Evolutionary conservation across 306 rosid species (phyloP).

Genomic region (Luffa aegyptiaca): DNA sequence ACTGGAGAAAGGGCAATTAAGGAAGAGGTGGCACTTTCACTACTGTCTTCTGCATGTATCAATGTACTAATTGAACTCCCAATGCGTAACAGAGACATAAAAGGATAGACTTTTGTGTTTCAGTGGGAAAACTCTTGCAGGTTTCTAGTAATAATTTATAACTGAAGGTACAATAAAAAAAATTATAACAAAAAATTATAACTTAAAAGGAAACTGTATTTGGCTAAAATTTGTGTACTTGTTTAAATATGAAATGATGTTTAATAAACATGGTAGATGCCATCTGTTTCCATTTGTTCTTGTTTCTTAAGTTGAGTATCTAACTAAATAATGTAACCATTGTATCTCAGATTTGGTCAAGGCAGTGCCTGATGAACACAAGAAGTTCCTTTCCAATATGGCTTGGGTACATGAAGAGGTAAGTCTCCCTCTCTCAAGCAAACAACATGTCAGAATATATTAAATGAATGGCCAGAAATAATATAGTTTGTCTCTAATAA

Average conservation of each 20-base stretch:
- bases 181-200: too few species aligned
- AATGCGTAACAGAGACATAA: neutral
- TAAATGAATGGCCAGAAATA: neutral
- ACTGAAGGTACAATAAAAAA: neutral
- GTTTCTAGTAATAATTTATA: neutral
- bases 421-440: slow-evolving; percentile 4
- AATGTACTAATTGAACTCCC: neutral
- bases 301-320: neutral
- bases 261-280: neutral
- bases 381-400: slow-evolving; percentile 75
- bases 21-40: neutral
- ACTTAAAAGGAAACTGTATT: neutral
- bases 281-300: neutral
- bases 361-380: slow-evolving; percentile 89
- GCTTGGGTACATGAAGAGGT: slow-evolving; percentile 98
- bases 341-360: slow-evolving; percentile 63
- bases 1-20: neutral
- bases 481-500: neutral
- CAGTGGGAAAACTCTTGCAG: neutral
- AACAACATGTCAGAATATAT: neutral
- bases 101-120: neutral
- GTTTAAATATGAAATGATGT: neutral
- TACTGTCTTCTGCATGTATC: neutral
- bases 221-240: neutral
- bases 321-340: neutral